Evolutionary conservation across 2,329 filamentous ascomycete species (phyloP).

Genomic region (Thelonectria blattea): DNA sequence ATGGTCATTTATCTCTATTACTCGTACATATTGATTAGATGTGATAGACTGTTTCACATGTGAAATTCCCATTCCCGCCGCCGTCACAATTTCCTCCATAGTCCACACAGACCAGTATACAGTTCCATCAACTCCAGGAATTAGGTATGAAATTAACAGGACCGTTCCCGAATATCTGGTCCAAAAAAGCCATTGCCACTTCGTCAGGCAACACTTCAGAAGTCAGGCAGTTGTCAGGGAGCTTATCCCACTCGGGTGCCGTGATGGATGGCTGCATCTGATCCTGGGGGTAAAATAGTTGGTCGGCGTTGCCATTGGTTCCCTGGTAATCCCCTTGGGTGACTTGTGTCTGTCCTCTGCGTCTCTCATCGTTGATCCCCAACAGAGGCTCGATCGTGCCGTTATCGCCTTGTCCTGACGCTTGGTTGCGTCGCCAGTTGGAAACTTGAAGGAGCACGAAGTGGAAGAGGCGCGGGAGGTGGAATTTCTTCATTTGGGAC

Average conservation of each 20-base stretch:
- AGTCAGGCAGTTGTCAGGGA: neutral
- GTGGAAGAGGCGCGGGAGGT: neutral
- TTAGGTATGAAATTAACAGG: neutral
- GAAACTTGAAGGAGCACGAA: neutral
- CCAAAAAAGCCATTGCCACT: neutral
- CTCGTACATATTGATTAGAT: too few species aligned
- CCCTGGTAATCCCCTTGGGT: neutral
- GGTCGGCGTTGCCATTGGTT: neutral
- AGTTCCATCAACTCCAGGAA: neutral
- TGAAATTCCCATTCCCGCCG: neutral
- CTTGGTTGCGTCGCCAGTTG: neutral
- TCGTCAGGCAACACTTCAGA: neutral
- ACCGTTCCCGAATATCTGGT: neutral
- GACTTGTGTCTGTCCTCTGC: neutral
- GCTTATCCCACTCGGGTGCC: neutral
- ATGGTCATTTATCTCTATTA: too few species aligned
- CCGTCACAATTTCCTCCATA: neutral
- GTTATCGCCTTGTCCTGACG: neutral
- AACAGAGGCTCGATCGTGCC: neutral
- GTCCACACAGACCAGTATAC: too few species aligned
- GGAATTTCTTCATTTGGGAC: neutral
- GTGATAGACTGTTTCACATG: too few species aligned
- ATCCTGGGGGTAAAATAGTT: neutral
- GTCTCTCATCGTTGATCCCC: neutral
- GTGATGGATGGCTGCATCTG: neutral